A percentile compares a stretch with the other conserved stretches of the same genome.
Evolutionary conservation across 2,329 filamentous ascomycete species (phyloP).

Genomic region (Penicillium verrucosum): DNA sequence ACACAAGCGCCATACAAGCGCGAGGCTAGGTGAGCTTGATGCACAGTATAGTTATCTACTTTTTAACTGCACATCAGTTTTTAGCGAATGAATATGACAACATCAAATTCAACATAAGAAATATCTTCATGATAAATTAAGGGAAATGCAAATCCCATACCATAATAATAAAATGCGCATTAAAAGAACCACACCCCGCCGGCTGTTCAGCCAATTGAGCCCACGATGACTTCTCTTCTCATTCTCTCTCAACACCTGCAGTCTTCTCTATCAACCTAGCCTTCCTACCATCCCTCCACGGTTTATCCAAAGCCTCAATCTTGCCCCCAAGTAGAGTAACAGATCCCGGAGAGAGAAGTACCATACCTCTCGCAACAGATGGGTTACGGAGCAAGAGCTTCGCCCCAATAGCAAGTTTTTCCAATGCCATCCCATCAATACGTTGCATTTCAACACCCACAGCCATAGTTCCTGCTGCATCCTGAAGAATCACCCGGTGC

Average conservation of each 20-base stretch:
- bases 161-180: not conserved
- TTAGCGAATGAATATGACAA: not conserved
- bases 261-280: constrained; percentile 63
- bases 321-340: constrained; percentile 81
- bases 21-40: not conserved
- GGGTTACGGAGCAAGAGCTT: constrained; percentile 72
- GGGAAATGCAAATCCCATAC: not conserved
- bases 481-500: constrained; percentile 80
- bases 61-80: not conserved
- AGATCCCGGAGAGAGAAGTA: constrained; percentile 70
- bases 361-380: constrained; percentile 66
- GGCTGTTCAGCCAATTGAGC: not conserved
- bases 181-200: not conserved
- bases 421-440: constrained; percentile 63
- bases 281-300: constrained; percentile 72
- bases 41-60: not conserved
- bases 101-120: not conserved
- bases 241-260: constrained; percentile 29
- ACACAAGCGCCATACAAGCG: not conserved
- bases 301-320: constrained; percentile 74
- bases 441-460: constrained; percentile 70
- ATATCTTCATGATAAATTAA: not conserved
- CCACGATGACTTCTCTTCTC: not conserved
- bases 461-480: constrained; percentile 65
- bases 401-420: constrained; percentile 65